Percentiles rank a stretch among this genome's conserved stretches.
Evolutionary conservation across 768 basidiomycete genomes (phyloP).

Genomic region (Cystobasidium onofrii): DNA sequence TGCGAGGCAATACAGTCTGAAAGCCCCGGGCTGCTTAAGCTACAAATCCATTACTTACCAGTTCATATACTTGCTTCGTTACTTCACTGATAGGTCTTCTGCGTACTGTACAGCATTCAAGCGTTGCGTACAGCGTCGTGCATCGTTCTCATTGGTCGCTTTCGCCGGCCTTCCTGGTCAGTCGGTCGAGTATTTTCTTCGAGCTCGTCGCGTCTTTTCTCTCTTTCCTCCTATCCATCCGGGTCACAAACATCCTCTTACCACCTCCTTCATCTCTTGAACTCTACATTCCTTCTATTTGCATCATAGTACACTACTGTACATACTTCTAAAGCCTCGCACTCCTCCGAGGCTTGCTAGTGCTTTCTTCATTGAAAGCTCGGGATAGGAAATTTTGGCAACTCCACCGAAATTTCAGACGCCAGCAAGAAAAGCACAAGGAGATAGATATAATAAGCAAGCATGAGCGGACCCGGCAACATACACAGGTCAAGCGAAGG

Average conservation of each 20-base stretch:
- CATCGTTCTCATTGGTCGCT: neutral
- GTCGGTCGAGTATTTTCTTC: neutral
- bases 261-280: neutral
- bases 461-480: conserved; percentile 1
- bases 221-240: conserved; percentile 8
- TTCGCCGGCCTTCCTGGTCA: neutral
- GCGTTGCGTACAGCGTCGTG: neutral
- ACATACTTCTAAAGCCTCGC: neutral
- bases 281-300: neutral
- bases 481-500: neutral
- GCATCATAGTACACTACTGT: neutral
- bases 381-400: neutral
- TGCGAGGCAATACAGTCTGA: neutral
- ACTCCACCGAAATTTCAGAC: conserved; percentile 7
- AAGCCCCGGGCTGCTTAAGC: neutral
- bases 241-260: neutral
- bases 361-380: neutral
- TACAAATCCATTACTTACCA: neutral
- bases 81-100: neutral
- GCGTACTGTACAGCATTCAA: neutral
- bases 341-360: neutral
- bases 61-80: neutral
- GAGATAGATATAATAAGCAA: too few relatives aligned
- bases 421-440: too few relatives aligned
- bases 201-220: neutral